Evolutionary conservation across 108 stramenopile species (phyloP).

Genomic region (Discostella stelligeroides): DNA sequence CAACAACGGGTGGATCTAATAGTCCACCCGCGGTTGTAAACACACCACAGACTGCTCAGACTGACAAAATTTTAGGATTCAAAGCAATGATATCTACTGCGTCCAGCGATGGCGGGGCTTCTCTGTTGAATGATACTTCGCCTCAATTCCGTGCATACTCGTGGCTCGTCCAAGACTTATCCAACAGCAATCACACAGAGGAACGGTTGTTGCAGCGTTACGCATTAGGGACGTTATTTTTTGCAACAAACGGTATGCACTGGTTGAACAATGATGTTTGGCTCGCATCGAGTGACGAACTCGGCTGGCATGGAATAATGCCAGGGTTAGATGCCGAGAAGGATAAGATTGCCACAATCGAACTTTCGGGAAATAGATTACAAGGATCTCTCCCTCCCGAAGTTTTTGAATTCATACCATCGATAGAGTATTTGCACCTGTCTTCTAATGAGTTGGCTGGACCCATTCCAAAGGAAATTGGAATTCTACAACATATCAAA

Average conservation of each 20-base stretch:
- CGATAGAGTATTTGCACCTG: slow-evolving; percentile 16
- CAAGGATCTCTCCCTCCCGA: slow-evolving; percentile 19
- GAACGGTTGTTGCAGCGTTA: slow-evolving; percentile 29
- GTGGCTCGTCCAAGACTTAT: slow-evolving; percentile 23
- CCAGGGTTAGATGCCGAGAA: slow-evolving; percentile 16
- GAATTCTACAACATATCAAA: slow-evolving; percentile 18
- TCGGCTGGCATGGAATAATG: slow-evolving; percentile 27
- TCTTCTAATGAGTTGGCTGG: slow-evolving; percentile 51
- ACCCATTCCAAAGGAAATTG: slow-evolving; percentile 54
- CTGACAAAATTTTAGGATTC: slow-evolving; percentile 9
- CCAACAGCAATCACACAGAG: neutral
- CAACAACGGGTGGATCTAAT: too few relatives aligned
- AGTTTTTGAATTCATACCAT: slow-evolving; percentile 19
- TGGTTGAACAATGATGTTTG: slow-evolving; percentile 26
- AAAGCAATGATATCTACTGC: slow-evolving; percentile 3
- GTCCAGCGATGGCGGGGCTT: slow-evolving; percentile 16
- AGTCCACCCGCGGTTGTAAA: too few relatives aligned
- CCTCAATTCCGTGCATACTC: slow-evolving; percentile 30
- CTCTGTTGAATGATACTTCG: slow-evolving; percentile 12
- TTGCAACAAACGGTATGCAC: slow-evolving; percentile 21
- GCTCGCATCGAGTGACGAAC: slow-evolving; percentile 22
- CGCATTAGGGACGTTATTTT: slow-evolving; percentile 38
- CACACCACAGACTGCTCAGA: slow-evolving; percentile 14
- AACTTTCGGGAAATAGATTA: slow-evolving; percentile 21
- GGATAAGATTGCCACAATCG: slow-evolving; percentile 11